A percentile compares a stretch with the other conserved stretches of the same genome.
phyloP scores from a whole-genome alignment of 1,139 yeast genomes.

The Yamadazyma friedrichii region DNA sequence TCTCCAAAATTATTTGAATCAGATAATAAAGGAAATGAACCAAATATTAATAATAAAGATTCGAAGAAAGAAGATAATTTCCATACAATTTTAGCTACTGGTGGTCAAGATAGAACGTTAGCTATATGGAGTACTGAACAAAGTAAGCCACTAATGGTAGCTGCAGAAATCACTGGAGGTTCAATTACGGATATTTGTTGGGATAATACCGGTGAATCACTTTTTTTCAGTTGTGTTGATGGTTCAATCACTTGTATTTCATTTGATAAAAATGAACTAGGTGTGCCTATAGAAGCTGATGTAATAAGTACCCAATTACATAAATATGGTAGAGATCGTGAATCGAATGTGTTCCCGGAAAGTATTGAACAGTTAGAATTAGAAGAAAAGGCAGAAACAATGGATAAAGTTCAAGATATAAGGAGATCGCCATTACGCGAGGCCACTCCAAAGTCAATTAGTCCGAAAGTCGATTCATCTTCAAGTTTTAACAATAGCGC shows the following conservation, averaged over 20 bases:
- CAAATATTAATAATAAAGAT: constrained; percentile 18
- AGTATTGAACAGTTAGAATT: constrained; percentile 73
- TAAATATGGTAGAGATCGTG: constrained; percentile 87
- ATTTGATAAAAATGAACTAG: constrained; percentile 74
- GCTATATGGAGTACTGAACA: constrained; percentile 69
- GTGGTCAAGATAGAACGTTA: constrained; percentile 73
- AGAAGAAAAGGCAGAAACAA: constrained; percentile 47
- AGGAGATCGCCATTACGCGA: neutral
- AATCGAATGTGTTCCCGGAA: constrained; percentile 81
- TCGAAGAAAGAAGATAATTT: constrained; percentile 22
- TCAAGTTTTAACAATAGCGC: neutral
- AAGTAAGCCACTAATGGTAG: constrained; percentile 62
- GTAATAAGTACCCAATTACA: constrained; percentile 64
- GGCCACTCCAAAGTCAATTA: neutral
- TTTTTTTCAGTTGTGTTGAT: constrained; percentile 79
- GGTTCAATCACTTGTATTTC: constrained; percentile 74
- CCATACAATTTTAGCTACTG: constrained; percentile 67
- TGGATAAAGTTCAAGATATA: constrained; percentile 23
- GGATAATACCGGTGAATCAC: constrained; percentile 72
- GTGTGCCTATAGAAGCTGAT: constrained; percentile 67
- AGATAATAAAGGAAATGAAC: constrained; percentile 20
- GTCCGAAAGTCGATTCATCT: constrained; percentile 1
- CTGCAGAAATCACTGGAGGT: constrained; percentile 58
- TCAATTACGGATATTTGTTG: constrained; percentile 75
- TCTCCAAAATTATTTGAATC: constrained; percentile 65